Evolutionary conservation across 257 asterid species (phyloP), one percentile per base, ranked within the genome.

Genomic region (Coffea eugenioides): DNA sequence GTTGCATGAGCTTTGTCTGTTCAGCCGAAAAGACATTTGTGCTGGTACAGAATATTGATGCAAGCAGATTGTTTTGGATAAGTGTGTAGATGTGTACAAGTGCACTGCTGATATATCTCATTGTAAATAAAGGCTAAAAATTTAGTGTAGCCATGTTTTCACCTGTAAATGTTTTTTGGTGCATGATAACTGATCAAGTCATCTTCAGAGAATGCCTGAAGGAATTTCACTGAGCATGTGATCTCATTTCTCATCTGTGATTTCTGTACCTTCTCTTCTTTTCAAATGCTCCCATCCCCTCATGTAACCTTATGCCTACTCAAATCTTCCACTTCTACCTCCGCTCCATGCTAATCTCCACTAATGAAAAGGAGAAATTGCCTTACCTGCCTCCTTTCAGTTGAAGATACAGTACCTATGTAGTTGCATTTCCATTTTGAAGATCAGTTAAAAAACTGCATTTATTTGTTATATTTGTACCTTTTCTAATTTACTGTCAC

Each of bases 1-100:
- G 76, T 76, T 67, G 78, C 76, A 80, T 65, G 67, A 25, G 25
- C 56, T 41, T 75, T 69, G 25, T 75, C 12, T 75, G 14, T 39
- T 59, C 18, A 39, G 5, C 27, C 5, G 36, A 75, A 21, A 31
- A 21, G 11, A 45, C 13, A 43, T 31, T 16, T 54, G 54, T 12
- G 49, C 8, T 46, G 73, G 46, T 12, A 34, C 5, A 18, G 6
- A 51, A 62, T 41, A 65, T 48, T 76, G 65, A 66, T 65, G 73
- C 65, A 65, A 64, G 15, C 21, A 62, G 36, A 25, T 46, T 0
- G 56, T 27, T 43, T 20, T 11, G 25, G 21, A 69, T 48, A 18
- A 69, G 27, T 39, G 27, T 57, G 54, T 69, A 57, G 39, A 34
- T 41, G 36, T 11, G 36, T 27, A 34, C 14, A 11, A 34, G 36